phyloP scores from a whole-genome alignment of 768 basidiomycete genomes.

The Boletus tylopilopsis region DNA sequence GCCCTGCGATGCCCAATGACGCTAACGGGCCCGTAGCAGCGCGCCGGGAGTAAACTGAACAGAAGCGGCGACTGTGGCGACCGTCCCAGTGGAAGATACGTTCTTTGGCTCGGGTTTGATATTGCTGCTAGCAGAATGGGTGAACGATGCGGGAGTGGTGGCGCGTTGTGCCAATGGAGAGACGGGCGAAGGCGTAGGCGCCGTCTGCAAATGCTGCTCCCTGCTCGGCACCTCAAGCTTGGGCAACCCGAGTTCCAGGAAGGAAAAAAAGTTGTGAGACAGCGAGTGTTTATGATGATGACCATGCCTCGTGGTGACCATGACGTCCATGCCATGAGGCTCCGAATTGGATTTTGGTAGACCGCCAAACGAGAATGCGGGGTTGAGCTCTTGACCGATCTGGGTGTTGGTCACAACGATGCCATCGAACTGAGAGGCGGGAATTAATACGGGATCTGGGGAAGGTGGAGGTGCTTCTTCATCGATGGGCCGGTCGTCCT shows the following conservation, averaged over 20 bases:
- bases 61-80: too few relatives aligned
- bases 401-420: conserved; percentile 17
- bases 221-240: conserved; percentile 10
- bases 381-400: conserved; percentile 42
- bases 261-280: conserved; percentile 94
- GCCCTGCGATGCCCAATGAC: too few relatives aligned
- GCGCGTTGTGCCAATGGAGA: conserved; percentile 70
- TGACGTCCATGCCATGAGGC: conserved; percentile 13
- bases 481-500: conserved; percentile 53
- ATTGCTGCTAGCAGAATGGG: not conserved
- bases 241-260: conserved; percentile 70
- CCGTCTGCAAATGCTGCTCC: conserved; percentile 45
- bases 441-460: conserved; percentile 42
- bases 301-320: conserved; percentile 43
- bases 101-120: not conserved
- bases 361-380: conserved; percentile 64
- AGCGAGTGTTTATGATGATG: conserved; percentile 93
- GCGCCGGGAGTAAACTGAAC: too few relatives aligned
- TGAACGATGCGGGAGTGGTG: not conserved
- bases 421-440: conserved; percentile 37
- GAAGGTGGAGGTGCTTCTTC: conserved; percentile 45
- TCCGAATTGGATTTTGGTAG: conserved; percentile 33
- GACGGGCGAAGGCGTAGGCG: conserved; percentile 56
- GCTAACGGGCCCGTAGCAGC: too few relatives aligned
- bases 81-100: conserved; percentile 20